Base-by-base conservation (phyloP, 2,329 filamentous ascomycete species). In the Keithomyces neogunnii region DNA sequence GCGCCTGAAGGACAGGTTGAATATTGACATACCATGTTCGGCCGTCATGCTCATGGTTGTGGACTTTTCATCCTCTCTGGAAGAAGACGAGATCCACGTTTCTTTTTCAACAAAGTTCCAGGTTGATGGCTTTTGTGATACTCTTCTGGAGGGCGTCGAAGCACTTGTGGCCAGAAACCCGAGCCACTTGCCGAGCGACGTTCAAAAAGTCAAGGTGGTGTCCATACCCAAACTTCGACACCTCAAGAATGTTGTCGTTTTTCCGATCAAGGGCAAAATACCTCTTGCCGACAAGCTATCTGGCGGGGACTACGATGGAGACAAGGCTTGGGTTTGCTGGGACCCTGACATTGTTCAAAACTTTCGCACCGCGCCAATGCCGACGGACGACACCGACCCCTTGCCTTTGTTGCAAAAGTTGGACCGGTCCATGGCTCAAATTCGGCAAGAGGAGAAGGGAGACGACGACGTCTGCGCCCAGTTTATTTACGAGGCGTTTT, bases 231-330 rank as follows among this genome's bases (percentile, higher is more conserved):
- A 82, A 42, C 69, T 92, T 0, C 78, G 83, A 3, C 78, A 80
- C 2, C 66, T 96, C 0, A 86, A 86, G 54, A 86, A 96, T 58
- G 83, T 96, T 1, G 75, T 93, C 11, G 77, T 96, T 0, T 96
- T 97, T 57, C 75, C 88, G 0, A 73, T 72, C 0, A 78, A 76
- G 53, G 86, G 86, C 0, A 62, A 75, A 30, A 69, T 68, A 1
- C 80, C 87, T 0, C 73, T 90, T 0, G 88, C 87, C 0, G 78
- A 81, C 7, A 83, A 84, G 59, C 71, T 92, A 0, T 88, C 86
- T 1, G 88, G 88, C 0, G 88, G 88, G 0, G 88, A 92, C 60
- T 92, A 90, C 55, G 88, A 92, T 57, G 88, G 88, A 0, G 88
- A 93, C 55, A 76, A 71, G n/a, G 80, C 86, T 4, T 91, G 86